These are phyloP conservation scores for Cornus suecica DNA, from an alignment of 148 eudicot genomes.

Conservation along the genomic window DNA sequence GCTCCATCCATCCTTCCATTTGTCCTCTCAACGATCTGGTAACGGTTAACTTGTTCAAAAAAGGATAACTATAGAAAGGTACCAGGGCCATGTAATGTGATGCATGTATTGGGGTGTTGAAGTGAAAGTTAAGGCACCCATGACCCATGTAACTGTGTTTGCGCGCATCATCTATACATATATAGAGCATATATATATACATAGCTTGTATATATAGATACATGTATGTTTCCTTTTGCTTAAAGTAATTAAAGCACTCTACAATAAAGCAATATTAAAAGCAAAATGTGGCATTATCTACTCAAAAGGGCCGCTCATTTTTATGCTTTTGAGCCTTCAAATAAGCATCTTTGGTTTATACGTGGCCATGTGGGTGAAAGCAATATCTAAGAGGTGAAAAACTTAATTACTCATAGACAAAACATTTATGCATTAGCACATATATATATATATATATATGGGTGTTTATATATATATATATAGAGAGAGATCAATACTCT, in stretches of 20 bases:
- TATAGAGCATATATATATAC: too few relatives aligned
- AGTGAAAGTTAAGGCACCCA: conserved; percentile 11
- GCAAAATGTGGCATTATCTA: conserved; percentile 73
- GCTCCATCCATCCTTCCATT: not conserved
- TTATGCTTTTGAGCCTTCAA: conserved; percentile 54
- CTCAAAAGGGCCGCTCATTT: conserved; percentile 57
- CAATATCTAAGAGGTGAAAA: conserved; percentile 22
- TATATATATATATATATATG: too few relatives aligned
- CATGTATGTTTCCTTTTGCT: conserved; percentile 23
- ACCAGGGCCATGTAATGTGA: conserved; percentile 7
- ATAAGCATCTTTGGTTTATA: conserved; percentile 51
- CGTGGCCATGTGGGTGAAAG: conserved; percentile 53
- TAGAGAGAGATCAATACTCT: conserved; percentile 13
- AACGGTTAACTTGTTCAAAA: conserved; percentile 20
- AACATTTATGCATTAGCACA: too few relatives aligned
- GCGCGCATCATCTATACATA: too few relatives aligned
- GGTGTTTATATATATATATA: too few relatives aligned
- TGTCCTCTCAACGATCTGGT: conserved; percentile 15
- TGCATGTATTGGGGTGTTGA: conserved; percentile 12
- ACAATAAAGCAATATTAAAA: conserved; percentile 44
- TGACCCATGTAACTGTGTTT: not conserved
- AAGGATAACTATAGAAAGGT: conserved; percentile 26
- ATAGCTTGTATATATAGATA: not conserved
- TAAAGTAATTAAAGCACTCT: conserved; percentile 56
- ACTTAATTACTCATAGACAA: not conserved